Base-by-base conservation (phyloP, 2,329 filamentous ascomycete species). In the Waltergamsia citrina region DNA sequence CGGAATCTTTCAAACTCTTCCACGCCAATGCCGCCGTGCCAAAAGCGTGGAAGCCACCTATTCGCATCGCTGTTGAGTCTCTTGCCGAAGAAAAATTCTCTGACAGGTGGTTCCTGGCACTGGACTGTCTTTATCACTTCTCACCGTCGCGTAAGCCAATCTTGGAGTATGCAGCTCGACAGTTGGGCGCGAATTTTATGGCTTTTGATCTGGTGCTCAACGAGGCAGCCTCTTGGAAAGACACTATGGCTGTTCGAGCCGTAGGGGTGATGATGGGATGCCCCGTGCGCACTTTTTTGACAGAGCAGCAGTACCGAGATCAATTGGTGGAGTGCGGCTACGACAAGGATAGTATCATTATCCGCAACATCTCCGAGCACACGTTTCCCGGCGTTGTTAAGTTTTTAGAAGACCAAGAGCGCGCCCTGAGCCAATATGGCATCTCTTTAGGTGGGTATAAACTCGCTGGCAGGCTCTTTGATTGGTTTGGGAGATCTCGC, bases 51-150 rank as follows among this genome's bases (percentile, higher is more conserved):
- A 46, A 38, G 4, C 23, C 39, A 3, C 31, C 32, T 1, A 42
- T 56, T 1, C 31, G 34, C 3, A 30, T 42, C 2, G 46, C 53
- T 3, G 43, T 60, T 7, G 37, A 46, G 8, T 43, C 44, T 3
- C 19, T 60, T 12, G 40, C 41, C 1, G 43, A 50, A 1, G 43
- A 50, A 22, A 42, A 45, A 19, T 47, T 49, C 5, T 35, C 35
- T 0, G 50, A 69, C 32, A 43, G 47, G n/a, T 74, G 69, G 69
- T 52, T 76, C 1, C 54, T 76, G 2, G 71, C 64, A 0, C 56
- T 76, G 1, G 72, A 76, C 44, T 69, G 69, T 3, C 46, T 74
- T 5, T 76, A 77, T 35, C 70, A 76, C 45, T 76, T 75, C 43
- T 55, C 53, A 0, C 72, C 71, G 0, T 73, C 69, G 1, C 54